Conservation (phyloP, 2,329 filamentous ascomycete genomes). For the Botrytis porri region DNA sequence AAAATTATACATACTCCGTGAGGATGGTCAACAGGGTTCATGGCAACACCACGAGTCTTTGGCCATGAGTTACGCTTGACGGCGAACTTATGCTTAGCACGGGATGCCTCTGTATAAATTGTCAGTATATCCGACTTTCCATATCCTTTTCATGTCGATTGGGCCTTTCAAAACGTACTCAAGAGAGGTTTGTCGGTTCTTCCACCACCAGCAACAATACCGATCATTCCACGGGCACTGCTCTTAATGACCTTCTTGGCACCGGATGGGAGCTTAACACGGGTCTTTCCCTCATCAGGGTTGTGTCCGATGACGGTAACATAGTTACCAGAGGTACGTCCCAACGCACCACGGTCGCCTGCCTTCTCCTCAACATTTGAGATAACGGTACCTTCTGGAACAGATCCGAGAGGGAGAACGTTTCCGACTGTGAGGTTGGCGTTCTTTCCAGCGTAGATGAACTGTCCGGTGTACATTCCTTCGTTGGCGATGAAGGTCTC, state of each 20-base stretch:
- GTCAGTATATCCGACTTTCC: conserved; percentile 41
- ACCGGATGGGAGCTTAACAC: conserved; percentile 97
- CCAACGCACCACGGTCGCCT: conserved; percentile 93
- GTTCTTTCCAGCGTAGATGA: conserved; percentile 99
- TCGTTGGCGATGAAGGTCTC: conserved; percentile 99
- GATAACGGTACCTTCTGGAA: conserved; percentile 98
- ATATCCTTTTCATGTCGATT: neutral
- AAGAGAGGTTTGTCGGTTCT: conserved; percentile 99
- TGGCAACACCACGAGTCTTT: conserved; percentile 99
- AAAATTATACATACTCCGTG: conserved; percentile 61
- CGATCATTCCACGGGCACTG: conserved; percentile 94
- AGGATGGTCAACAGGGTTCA: conserved; percentile 99
- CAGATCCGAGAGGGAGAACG: conserved; percentile 87
- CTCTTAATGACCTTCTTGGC: conserved; percentile 99
- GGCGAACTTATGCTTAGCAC: conserved; percentile 99
- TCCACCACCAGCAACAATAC: conserved; percentile 98
- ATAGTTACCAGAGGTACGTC: conserved; percentile 98
- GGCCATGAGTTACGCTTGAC: conserved; percentile 99
- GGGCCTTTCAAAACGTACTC: conserved; percentile 55
- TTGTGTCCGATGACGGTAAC: conserved; percentile 97
- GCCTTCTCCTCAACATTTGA: conserved; percentile 99
- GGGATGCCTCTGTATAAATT: conserved; percentile 76
- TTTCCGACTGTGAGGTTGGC: conserved; percentile 95
- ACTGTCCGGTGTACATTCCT: conserved; percentile 99
- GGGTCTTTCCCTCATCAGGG: conserved; percentile 98